Evolutionary conservation across 2,329 filamentous ascomycete species (phyloP).

Genomic region (Fusarium nematophilum): DNA sequence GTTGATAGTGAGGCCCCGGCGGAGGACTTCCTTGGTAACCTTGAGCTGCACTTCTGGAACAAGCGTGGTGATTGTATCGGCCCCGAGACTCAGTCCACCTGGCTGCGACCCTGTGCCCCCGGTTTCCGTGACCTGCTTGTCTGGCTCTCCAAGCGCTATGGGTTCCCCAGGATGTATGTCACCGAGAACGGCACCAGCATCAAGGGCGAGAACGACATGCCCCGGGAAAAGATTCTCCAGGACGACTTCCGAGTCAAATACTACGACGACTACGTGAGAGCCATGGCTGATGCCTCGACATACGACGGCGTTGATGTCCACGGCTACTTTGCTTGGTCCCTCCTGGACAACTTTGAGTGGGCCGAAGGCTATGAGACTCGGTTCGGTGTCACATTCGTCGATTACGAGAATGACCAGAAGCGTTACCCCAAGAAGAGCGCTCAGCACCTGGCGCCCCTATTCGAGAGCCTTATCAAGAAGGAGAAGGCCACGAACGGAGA

Average conservation of each 20-base stretch:
- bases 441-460: conserved; percentile 75
- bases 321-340: conserved; percentile 87
- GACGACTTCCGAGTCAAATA: conserved; percentile 87
- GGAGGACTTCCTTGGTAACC: conserved; percentile 79
- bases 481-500: conserved; percentile 44
- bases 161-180: conserved; percentile 81
- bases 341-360: conserved; percentile 94
- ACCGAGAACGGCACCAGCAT: conserved; percentile 90
- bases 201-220: conserved; percentile 83
- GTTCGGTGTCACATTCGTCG: conserved; percentile 86
- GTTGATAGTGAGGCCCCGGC: conserved; percentile 68
- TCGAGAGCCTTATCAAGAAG: conserved; percentile 77
- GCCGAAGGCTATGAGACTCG: conserved; percentile 90
- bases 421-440: conserved; percentile 88
- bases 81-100: conserved; percentile 83
- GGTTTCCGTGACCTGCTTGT: conserved; percentile 82
- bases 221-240: conserved; percentile 76
- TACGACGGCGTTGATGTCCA: conserved; percentile 82
- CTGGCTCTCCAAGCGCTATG: conserved; percentile 83
- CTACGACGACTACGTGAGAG: conserved; percentile 80
- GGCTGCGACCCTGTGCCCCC: conserved; percentile 80
- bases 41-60: conserved; percentile 77
- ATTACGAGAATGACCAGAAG: conserved; percentile 84
- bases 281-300: conserved; percentile 77
- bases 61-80: conserved; percentile 81